These are phyloP conservation scores for Serendipita sp. DNA, from an alignment of 768 basidiomycete species.

Conservation along the genomic window DNA sequence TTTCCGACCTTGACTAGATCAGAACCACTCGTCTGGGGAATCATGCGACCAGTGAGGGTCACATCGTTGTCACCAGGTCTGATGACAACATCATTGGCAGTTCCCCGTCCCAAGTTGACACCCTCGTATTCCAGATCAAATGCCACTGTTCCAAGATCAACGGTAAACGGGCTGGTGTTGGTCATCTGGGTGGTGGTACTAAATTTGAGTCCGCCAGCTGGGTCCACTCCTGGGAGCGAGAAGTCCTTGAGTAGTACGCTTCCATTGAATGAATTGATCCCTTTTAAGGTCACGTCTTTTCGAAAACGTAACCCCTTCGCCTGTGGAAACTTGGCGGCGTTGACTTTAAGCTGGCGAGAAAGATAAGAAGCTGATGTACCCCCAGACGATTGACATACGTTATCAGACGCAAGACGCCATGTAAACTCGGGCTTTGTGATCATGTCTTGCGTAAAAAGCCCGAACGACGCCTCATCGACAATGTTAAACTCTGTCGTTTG, in stretches of 20 bases:
- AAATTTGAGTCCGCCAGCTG: constrained; percentile 52
- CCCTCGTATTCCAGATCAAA: constrained; percentile 45
- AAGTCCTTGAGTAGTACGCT: constrained; percentile 41
- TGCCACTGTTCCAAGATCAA: constrained; percentile 48
- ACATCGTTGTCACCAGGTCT: constrained; percentile 39
- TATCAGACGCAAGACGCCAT: constrained; percentile 43
- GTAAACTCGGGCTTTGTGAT: constrained; percentile 54
- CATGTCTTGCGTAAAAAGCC: constrained; percentile 41
- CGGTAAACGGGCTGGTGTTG: constrained; percentile 50
- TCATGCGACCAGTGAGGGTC: constrained; percentile 38
- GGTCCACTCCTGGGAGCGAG: constrained; percentile 46
- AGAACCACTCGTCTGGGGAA: constrained; percentile 31
- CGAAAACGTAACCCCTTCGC: constrained; percentile 49
- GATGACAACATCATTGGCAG: constrained; percentile 33
- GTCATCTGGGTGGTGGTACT: constrained; percentile 35
- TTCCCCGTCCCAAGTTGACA: constrained; percentile 40
- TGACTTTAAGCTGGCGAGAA: neutral
- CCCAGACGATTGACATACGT: constrained; percentile 36
- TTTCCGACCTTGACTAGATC: constrained; percentile 36
- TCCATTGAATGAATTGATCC: constrained; percentile 44
- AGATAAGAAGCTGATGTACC: constrained; percentile 28
- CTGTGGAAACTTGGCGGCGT: constrained; percentile 9
- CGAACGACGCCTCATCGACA: constrained; percentile 38
- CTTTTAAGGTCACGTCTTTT: constrained; percentile 44
- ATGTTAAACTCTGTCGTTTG: constrained; percentile 44